Evolutionary conservation across 2,329 filamentous ascomycete species (phyloP).

Genomic region (Triangularia setosa): DNA sequence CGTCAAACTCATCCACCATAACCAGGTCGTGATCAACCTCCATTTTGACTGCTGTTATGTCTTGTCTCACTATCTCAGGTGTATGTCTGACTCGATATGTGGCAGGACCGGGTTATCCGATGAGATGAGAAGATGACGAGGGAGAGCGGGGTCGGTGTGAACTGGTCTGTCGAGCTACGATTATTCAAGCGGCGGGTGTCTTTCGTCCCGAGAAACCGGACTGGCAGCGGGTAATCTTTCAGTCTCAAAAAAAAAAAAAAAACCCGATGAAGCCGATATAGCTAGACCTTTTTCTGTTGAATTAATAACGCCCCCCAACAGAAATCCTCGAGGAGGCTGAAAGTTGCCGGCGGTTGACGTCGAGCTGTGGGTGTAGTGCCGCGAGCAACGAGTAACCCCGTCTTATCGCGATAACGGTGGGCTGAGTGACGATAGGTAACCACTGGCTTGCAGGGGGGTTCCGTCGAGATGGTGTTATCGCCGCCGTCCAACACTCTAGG

Average conservation of each 20-base stretch:
- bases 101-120: not conserved
- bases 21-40: conserved; percentile 41
- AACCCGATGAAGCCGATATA: not conserved
- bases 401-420: not conserved
- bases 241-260: not conserved
- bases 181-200: not conserved
- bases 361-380: not conserved
- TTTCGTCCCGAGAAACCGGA: not conserved
- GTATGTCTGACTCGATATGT: not conserved
- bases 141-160: not conserved
- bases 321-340: not conserved
- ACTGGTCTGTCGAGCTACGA: not conserved
- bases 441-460: not conserved
- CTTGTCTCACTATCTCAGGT: too few relatives aligned
- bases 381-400: not conserved
- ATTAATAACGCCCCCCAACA: not conserved
- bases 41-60: conserved; percentile 17
- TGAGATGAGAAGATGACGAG: not conserved
- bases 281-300: not conserved
- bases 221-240: not conserved
- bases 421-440: not conserved
- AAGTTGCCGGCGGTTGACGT: too few relatives aligned
- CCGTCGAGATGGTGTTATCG: not conserved
- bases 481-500: not conserved
- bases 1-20: conserved; percentile 51